Evolutionary conservation across 2,329 filamentous ascomycete species (phyloP).

Genomic region (Colletotrichum tabaci): DNA sequence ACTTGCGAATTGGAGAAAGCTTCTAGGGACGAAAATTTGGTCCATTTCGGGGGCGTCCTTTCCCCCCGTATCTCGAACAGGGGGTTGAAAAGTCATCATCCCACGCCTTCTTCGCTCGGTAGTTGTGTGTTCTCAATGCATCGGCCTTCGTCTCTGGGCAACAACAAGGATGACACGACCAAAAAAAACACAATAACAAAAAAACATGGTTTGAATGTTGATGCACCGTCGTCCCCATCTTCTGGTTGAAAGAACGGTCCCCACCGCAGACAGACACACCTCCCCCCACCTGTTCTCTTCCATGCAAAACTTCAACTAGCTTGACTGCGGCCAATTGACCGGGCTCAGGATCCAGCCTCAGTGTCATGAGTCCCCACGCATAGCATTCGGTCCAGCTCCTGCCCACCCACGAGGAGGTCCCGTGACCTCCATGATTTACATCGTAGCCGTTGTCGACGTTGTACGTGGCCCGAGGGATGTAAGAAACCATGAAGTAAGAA

Average conservation of each 20-base stretch:
- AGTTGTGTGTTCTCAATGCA: not conserved
- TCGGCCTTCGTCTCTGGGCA: not conserved
- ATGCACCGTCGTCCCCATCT: not conserved
- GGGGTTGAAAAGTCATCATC: not conserved
- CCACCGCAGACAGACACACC: not conserved
- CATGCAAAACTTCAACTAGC: not conserved
- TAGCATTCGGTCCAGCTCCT: not conserved
- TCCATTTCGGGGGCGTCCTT: not conserved
- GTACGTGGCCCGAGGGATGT: too few relatives aligned
- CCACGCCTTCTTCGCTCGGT: too few relatives aligned
- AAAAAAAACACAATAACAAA: not conserved
- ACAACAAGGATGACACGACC: not conserved
- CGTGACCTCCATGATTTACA: not conserved
- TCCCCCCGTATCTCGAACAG: not conserved
- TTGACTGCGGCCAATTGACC: not conserved
- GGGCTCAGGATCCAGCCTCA: not conserved
- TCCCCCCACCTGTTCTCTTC: not conserved
- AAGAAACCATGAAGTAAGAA: not conserved
- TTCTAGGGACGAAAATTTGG: too few relatives aligned
- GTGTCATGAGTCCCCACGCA: not conserved
- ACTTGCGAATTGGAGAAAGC: not conserved
- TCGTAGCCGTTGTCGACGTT: not conserved
- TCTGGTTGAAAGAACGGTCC: not conserved
- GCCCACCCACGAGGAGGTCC: not conserved
- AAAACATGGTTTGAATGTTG: not conserved